Evolutionary conservation across 2,329 filamentous ascomycete genomes (phyloP), one percentile per base, ranked within the genome.

Genomic region (Penicillium polonicum): DNA sequence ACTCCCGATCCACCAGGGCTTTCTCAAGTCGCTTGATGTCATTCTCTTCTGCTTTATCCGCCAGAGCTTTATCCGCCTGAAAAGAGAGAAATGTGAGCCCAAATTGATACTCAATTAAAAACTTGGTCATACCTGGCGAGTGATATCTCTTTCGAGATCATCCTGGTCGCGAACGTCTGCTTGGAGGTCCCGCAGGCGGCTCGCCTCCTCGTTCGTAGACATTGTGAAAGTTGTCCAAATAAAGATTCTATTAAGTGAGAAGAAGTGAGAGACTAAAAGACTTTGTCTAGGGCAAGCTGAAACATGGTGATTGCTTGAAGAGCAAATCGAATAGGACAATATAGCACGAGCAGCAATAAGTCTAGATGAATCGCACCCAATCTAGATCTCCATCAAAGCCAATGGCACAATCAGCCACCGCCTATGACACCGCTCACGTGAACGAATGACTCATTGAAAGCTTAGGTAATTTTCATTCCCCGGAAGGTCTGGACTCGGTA

Each of bases 111-210:
- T 10, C 5, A 33, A 44, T 15, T 19, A 29, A 9, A n/a, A 6
- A 23, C 29, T 19, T 29, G 10, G 52, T 12, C 51, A 48, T 67
- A 78, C 75, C 72, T 88, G 83, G 44, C 81, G 80, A 29, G 84
- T 83, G 62, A 97, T 95, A 69, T 96, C 92, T 60, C 91, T 84
- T 74, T 97, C 93, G 21, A 97, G 78, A 58, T 97, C 92, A 77
- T 92, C 88, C 73, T 97, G 93, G 68, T 96, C 87, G 57, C 91
- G 86, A 23, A 94, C 85, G 57, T 87, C 82, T 51, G 86, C 83
- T 5, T 88, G 86, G 41, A 92, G 77, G 43, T 83, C 83, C 57
- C 81, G 79, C 29, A 92, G 77, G 21, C 83, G 82, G 51, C 81
- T 80, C 42, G 83, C 82, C 68, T 90, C 87, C 60, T 85, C 84